Base-by-base conservation (phyloP, 2,329 filamentous ascomycete species). In the Fusarium nurragi region DNA sequence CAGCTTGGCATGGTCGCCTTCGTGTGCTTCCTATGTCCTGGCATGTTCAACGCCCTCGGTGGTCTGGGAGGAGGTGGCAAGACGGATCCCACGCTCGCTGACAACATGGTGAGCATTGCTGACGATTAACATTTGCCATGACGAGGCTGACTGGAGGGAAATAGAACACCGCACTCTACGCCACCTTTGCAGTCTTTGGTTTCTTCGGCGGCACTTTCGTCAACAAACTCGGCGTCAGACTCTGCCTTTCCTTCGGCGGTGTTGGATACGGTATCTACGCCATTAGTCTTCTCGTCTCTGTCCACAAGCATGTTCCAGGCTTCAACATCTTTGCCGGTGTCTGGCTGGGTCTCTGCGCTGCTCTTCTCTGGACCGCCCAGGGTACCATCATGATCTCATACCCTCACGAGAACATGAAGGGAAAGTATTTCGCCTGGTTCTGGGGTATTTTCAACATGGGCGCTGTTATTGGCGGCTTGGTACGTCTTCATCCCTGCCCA, bases 381-480 rank as follows among this genome's bases (percentile, higher is more conserved):
- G 91, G 92, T 55, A 88, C 90, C 56, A 92, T 94, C 74, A 94
- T 94, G 90, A 94, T 97, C 86, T 88, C 91, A 32, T 97, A 97
- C 75, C 93, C 93, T 0, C 82, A 86, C 14, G 94, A 97, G 78
- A 78, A 86, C 32, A 86, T 88, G 64, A 97, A 97, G 83, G 94
- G 94, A 45, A 88, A 89, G 63, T 97, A 93, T 77, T 96, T 97
- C 76, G 91, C 91, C 62, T 89, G 88, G 81, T 97, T 97, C 80
- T 97, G 94, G 94, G 88, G 93, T 75, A 96, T 97, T 73, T 97
- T 97, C 84, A 97, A 97, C 78, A 78, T 95, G 60, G 94, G 94
- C 67, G 93, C 89, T 72, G 93, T 97, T 60, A 92, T 97, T 77
- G 94, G 94, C 62, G 88, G 89, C 71, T 76, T 89, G 74, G 79